Evolutionary conservation across 805 yeast species (phyloP).

Genomic region (Ogataea trehalophila): DNA sequence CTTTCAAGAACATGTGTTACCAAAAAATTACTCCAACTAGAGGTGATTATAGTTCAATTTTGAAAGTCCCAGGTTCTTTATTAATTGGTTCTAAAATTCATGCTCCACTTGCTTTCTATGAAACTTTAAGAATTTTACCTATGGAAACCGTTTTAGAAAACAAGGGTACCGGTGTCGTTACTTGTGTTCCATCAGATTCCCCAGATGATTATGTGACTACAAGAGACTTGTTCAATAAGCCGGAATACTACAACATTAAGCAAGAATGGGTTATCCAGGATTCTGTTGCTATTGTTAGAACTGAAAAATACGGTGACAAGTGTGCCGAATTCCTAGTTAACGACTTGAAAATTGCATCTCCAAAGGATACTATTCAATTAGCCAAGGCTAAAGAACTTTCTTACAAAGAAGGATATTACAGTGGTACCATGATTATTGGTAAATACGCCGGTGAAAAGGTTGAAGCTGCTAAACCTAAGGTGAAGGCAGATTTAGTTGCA

Average conservation of each 20-base stretch:
- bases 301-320: constrained; percentile 82
- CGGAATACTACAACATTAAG: constrained; percentile 83
- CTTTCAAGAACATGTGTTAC: constrained; percentile 95
- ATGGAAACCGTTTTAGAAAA: constrained; percentile 95
- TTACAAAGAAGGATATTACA: constrained; percentile 94
- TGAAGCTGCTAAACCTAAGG: constrained; percentile 84
- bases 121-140: constrained; percentile 79
- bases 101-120: constrained; percentile 75
- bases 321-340: constrained; percentile 83
- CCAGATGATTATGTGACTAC: constrained; percentile 95
- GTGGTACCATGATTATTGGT: constrained; percentile 78
- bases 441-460: constrained; percentile 84
- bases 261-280: constrained; percentile 81
- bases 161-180: constrained; percentile 98
- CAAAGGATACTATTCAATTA: constrained; percentile 82
- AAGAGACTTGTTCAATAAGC: constrained; percentile 77
- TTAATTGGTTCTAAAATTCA: constrained; percentile 82
- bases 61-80: constrained; percentile 59
- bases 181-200: constrained; percentile 98
- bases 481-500: constrained; percentile 74
- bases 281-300: constrained; percentile 66
- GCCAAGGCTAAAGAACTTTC: constrained; percentile 93
- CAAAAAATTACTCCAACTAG: constrained; percentile 89
- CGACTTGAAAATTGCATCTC: constrained; percentile 86
- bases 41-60: constrained; percentile 64